Evolutionary conservation across 2,329 filamentous ascomycete genomes (phyloP), one percentile per base, ranked within the genome.

Genomic region (Dactylellina drechsleri): DNA sequence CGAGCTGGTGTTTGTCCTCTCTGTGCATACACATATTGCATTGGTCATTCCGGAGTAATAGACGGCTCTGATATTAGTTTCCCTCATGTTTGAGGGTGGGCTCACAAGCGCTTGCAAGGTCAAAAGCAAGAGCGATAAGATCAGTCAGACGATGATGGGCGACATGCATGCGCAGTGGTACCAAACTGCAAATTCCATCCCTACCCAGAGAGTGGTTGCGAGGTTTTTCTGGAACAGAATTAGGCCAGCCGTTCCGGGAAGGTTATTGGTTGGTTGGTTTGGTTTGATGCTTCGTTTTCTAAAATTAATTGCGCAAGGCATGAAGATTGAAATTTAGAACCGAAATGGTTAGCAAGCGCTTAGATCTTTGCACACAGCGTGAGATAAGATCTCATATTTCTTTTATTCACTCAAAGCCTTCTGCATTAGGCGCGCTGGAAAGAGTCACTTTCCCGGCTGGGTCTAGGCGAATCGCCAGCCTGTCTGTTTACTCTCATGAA

Each of bases 361-460:
- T 73, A 73, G 68, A 73, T 73, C 56, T 49, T 53, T 54, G 23
- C 47, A 36, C 16, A 31, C 36, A 49, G 68, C 68, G 61, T 73
- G 49, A 66, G 68, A 73, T 73, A 73, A 73, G 68, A 73, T 73
- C 54, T n/a, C 16, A 66, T 66, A 47, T 47, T 66, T 58, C 59
- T 53, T 65, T 73, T 66, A 36, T 36, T 36, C 31, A 36, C 31
- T 36, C 31, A 47, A 65, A 64, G 66, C 59, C 61, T 66, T 73
- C 68, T 66, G 49, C 49, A 56, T 66, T 73, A 73, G 68, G 61
- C 68, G 68, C 68, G 68, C 68, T 73, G 68, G 56, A 73, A 47
- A 72, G 67, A 59, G 56, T 61, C 47, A 66, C 68, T 66, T 73
- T 50, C 68, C 68, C 16, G 41, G 59, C 57, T 62, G 54, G 61